Base-by-base conservation (phyloP, 208 protist species). In the Trypanosoma melophagium region DNA sequence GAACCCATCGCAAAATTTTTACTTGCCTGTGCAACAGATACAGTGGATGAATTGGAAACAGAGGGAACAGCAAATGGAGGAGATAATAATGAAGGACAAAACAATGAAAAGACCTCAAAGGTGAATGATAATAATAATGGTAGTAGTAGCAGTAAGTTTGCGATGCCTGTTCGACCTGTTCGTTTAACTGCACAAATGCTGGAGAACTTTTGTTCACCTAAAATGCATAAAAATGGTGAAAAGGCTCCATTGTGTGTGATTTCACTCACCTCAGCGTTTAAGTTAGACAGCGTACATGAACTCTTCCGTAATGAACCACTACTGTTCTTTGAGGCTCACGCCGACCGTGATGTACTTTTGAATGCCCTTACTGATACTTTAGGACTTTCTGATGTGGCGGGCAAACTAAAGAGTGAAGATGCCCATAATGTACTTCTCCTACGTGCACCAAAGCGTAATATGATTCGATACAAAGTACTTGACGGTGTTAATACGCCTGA, bases 1-100 rank as follows among this genome's bases (percentile, higher is more conserved):
- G 83, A 86, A 22, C 67, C 84, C 7, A 77, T 95, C 19, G 89
- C 84, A 3, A 81, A 79, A 42, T 92, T 90, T 66, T 81, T 95
- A 44, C 57, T 86, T 5, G 59, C 71, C 14, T 82, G 12, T 57
- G 16, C 31, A 17, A 44, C 50, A 16, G 51, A 61, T 51, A 42
- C 12, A 16, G 0, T 44, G 5, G 41, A 55, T 21, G 45, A 57
- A 38, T 25, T 24, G 10, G 55, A 21, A 9, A 28, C n/a, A n/a
- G 63, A 40, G 38, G 61, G 28, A 35, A 35, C 28, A 35, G 28
- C 28, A 35, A 35, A 5, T 35, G 28, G 28, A 35, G 28, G 28
- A 35, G 28, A 35, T 1, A 5, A 35, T 35, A 35, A 35, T 35
- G 28, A 35, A 35, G 28, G 28, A 35, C 1, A 35, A 35, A 35